These are phyloP conservation scores for Cyclotella sp. DNA, from an alignment of 108 stramenopile species.

Conservation along the genomic window DNA sequence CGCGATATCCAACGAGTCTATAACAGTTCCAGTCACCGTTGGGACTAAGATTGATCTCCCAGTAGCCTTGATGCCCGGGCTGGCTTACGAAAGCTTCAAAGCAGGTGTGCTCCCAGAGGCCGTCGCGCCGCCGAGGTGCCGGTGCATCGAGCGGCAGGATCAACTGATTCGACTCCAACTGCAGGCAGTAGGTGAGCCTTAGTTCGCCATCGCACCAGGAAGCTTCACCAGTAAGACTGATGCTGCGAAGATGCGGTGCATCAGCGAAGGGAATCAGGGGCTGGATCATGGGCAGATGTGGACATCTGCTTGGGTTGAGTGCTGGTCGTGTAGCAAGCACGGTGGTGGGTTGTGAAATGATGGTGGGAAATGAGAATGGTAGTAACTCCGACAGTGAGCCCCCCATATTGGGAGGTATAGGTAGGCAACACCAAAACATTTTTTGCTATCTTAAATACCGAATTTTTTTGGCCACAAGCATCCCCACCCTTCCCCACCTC, in stretches of 20 bases:
- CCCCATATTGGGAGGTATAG: too few species aligned
- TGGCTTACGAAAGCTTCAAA: conserved; percentile 17
- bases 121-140: background rate
- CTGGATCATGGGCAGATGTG: background rate
- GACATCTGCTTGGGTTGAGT: too few species aligned
- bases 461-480: too few species aligned
- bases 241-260: background rate
- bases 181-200: background rate
- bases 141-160: background rate
- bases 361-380: too few species aligned
- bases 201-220: conserved; percentile 1
- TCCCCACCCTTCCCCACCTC: too few species aligned
- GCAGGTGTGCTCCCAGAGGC: conserved; percentile 17
- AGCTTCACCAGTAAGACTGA: background rate
- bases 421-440: too few species aligned
- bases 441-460: too few species aligned
- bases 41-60: conserved; percentile 11
- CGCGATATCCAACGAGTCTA: background rate
- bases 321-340: too few species aligned
- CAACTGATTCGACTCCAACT: background rate
- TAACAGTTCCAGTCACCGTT: conserved; percentile 5
- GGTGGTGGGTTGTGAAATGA: too few species aligned
- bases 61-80: background rate
- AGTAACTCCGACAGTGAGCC: too few species aligned
- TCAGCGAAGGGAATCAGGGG: background rate